These are phyloP conservation scores for Kodamaea plutei DNA, from an alignment of 1,139 yeast species.

Conservation along the genomic window DNA sequence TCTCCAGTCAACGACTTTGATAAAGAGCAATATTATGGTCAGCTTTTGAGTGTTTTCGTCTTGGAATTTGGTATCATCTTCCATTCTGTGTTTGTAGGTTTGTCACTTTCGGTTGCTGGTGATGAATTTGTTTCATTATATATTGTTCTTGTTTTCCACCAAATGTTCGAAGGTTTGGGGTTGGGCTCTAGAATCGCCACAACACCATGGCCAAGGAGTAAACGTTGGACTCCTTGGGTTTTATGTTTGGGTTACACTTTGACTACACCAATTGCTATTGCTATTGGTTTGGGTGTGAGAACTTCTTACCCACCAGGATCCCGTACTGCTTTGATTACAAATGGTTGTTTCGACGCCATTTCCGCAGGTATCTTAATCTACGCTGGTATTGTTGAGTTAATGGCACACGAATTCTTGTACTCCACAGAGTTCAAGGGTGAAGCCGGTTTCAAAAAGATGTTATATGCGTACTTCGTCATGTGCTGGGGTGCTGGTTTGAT, in stretches of 20 bases:
- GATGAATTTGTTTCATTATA: constrained; percentile 72
- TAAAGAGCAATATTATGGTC: constrained; percentile 40
- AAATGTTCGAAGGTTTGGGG: constrained; percentile 89
- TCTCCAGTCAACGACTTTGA: constrained; percentile 34
- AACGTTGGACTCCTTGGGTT: constrained; percentile 52
- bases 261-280: constrained; percentile 82
- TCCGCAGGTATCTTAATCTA: constrained; percentile 84
- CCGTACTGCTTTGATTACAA: constrained; percentile 60
- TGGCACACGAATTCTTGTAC: constrained; percentile 85
- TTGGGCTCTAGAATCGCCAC: constrained; percentile 81
- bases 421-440: constrained; percentile 57
- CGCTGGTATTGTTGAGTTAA: constrained; percentile 80
- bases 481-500: constrained; percentile 74
- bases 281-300: constrained; percentile 83
- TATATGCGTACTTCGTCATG: constrained; percentile 41
- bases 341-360: constrained; percentile 77
- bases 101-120: constrained; percentile 67
- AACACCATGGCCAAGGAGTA: constrained; percentile 57
- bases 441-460: constrained; percentile 37
- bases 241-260: constrained; percentile 58
- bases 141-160: constrained; percentile 83
- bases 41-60: constrained; percentile 45
- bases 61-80: constrained; percentile 78
- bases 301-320: constrained; percentile 58
- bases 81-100: constrained; percentile 78